Base-by-base conservation (phyloP, 352 stramenopile species). In the Peronospora belbahrii region DNA sequence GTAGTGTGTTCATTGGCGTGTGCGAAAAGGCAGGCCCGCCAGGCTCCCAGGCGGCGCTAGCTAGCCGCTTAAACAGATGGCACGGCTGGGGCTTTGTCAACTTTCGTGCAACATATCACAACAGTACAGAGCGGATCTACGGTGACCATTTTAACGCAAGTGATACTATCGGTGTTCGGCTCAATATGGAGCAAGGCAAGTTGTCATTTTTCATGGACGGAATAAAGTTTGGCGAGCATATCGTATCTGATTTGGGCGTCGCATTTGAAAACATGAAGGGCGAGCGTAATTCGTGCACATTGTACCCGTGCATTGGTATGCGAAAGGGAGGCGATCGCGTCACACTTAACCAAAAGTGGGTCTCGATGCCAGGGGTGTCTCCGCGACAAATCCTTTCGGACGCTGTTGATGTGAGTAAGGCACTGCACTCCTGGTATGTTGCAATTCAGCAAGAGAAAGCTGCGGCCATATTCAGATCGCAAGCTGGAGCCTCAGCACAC, bases 181-280 rank as follows among this genome's bases (percentile, higher is more conserved):
- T 99, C 8, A 95, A 99, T 72, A 98, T 98, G 76, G 95, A 99
- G 56, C 78, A 90, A 60, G 97, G 97, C 25, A 96, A 95, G 38
- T 59, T 99, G 32, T 92, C 88, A 27, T 99, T 98, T 64, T 98
- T 99, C 48, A 97, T 97, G 75, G 96, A 99, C 60, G 96, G 95
- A 14, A 92, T 98, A 38, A 98, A 98, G 65, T 99, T 98, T 74
- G 96, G 96, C n/a, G 95, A 98, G 62, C 96, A 99, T 55, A 97
- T 98, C 44, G 75, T 99, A 23, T 96, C 94, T 40, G 95, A 98
- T 65, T 72, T 99, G 13, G 96, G 96, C 11, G 95, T 96, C 53
- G 96, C 96, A 2, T 98, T 98, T 61, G 91, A 98, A 43, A 95
- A 96, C 35, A 78, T 95, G 52, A 94, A 95, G 63, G 67, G 63